Base-by-base conservation (phyloP, 1,139 yeast genomes). In the Geotrichum fermentans region DNA sequence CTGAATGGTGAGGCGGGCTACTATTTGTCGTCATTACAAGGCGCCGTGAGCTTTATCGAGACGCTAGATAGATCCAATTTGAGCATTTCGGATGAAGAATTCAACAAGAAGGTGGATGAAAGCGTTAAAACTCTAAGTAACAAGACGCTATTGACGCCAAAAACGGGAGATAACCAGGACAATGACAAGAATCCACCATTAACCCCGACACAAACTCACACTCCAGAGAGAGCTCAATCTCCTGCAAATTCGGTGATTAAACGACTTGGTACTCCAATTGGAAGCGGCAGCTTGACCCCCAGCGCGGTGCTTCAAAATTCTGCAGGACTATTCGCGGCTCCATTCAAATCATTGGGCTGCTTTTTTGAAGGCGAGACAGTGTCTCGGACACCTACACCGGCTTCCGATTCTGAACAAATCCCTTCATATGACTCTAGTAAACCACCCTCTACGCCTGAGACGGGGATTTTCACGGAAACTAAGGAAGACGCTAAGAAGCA, bases 1-100 rank as follows among this genome's bases (percentile, higher is more conserved):
- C 71, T 86, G 38, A 79, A 77, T 54, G 97, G 97, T 2, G 97
- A 90, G 63, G 82, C 92, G 0, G 84, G 92, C 37, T 90, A 90
- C 63, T 90, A 90, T 63, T 71, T 90, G 49, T 83, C 94, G 34
- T 84, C 95, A n/a, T 67, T 87, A 28, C 88, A 86, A 61, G 94
- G 92, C 2, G 96, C 96, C 0, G 76, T 88, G 29, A 76, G 80
- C 50, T 90, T 89, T 62, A 77, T 90, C 22, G 78, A 81, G 52
- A 77, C 79, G 20, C 66, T 90, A 42, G 77, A 73, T 42, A 67
- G 70, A 39, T 75, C 77, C 2, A 78, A 80, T 29, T 69, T 90
- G 45, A 80, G 90, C 0, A 79, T 89, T 2, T 65, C 72, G 2
- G 73, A 75, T 44, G 80, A 79, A 49, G 89, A 83, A 45, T 78